A percentile compares a stretch with the other conserved stretches of the same genome.
Evolutionary conservation across 768 basidiomycete genomes (phyloP).

Genomic region (Strobilomyces dryophilus): DNA sequence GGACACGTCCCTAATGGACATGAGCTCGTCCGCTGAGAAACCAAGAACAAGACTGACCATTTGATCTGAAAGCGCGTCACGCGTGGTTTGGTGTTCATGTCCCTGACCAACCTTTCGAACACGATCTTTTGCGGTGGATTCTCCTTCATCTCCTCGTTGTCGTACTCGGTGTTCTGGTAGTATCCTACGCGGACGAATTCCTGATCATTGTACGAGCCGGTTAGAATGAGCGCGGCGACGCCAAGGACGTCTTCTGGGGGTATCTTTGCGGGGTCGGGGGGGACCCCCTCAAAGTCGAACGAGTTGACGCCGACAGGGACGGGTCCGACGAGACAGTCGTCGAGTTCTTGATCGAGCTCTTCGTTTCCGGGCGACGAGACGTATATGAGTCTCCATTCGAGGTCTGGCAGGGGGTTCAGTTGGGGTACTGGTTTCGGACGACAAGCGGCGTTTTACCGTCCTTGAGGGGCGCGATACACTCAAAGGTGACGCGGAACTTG

Average conservation of each 20-base stretch:
- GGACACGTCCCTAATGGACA: constrained; percentile 49
- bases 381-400: constrained; percentile 98
- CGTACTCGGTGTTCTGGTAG: constrained; percentile 99
- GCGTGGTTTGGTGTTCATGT: constrained; percentile 86
- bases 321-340: constrained; percentile 96
- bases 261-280: constrained; percentile 82
- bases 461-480: constrained; percentile 86
- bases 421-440: background rate
- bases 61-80: constrained; percentile 92
- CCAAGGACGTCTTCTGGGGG: constrained; percentile 90
- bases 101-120: constrained; percentile 79
- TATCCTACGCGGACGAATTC: constrained; percentile 99
- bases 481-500: constrained; percentile 93
- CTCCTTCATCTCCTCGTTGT: constrained; percentile 87
- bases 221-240: constrained; percentile 95
- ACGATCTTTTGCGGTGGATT: constrained; percentile 62
- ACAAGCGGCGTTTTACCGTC: constrained; percentile 55
- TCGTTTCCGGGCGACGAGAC: constrained; percentile 92
- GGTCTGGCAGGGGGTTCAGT: constrained; percentile 48
- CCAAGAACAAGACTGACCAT: constrained; percentile 49
- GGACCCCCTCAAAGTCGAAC: constrained; percentile 89
- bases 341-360: constrained; percentile 93
- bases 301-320: constrained; percentile 96
- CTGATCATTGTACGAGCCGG: constrained; percentile 92
- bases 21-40: background rate